Base-by-base conservation (phyloP, 2,329 filamentous ascomycete species). In the Calonectria pseudoreteaudii region DNA sequence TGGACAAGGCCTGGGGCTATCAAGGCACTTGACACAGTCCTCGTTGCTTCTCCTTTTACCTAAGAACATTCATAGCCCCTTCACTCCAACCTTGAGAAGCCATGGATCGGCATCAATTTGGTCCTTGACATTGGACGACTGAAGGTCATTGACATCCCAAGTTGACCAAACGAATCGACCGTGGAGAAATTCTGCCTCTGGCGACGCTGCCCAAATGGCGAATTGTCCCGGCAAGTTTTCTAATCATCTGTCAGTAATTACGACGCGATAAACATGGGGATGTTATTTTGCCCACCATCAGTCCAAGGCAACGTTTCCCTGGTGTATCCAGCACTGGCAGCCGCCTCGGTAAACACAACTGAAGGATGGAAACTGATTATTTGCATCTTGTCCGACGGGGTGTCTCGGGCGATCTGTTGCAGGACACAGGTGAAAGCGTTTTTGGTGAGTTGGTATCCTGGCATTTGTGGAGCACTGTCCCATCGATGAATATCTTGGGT, bases 111-210 rank as follows among this genome's bases (percentile, higher is more conserved):
- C 31, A 3, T 75, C 73, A 30, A 81, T 72, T 14, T 72, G 65
- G 0, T 47, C 49, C 28, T 74, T 71, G 3, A 76, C 41, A 1
- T 73, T 49, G 2, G 74, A 73, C 3, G 70, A 68, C 9, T 36
- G 36, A 2, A 90, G 77, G 72, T 89, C 87, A n/a, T 87, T 83
- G 1, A 89, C 84, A 78, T 90, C 88, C 88, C 87, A 90, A 28
- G 87, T 87, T 9, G 84, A 82, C 85, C 87, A 90, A 1, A 88
- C 77, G n/a, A 87, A 86, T 34, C 86, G 86, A 1, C 85, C 83
- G 56, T 86, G 86, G 9, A 90, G 78, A 64, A 90, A 89, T 1
- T 73, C 70, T 0, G 88, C 87, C 73, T 89, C 86, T 0, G 82
- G 75, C 10, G 83, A 85, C 0, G 85, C 80, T 13, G 85, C 79